Evolutionary conservation across 1,284 basidiomycete species (phyloP).

Genomic region (Ceratobasidium sp.): DNA sequence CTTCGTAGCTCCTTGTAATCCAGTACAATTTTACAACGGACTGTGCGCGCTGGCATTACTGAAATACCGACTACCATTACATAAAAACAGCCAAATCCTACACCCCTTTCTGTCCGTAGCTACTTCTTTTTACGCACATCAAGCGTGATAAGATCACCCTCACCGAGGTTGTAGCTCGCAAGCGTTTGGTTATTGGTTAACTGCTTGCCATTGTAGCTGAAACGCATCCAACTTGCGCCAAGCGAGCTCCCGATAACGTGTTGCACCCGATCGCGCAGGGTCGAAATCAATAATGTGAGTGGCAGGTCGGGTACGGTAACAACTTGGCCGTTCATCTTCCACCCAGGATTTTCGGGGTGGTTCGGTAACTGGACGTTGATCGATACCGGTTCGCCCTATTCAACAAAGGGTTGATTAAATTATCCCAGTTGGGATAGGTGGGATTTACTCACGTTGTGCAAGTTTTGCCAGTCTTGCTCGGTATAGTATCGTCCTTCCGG

Average conservation of each 20-base stretch:
- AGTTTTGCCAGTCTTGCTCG: slow-evolving; percentile 77
- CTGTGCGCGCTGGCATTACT: slow-evolving; percentile 6
- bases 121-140: slow-evolving; percentile 73
- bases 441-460: slow-evolving; percentile 72
- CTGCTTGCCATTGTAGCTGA: slow-evolving; percentile 81
- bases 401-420: slow-evolving; percentile 29
- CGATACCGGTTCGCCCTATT: slow-evolving; percentile 75
- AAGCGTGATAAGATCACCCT: slow-evolving; percentile 80
- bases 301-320: slow-evolving; percentile 81
- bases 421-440: background rate
- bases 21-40: slow-evolving; percentile 9
- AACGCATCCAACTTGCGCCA: slow-evolving; percentile 76
- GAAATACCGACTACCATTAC: slow-evolving; percentile 10
- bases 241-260: slow-evolving; percentile 71
- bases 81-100: slow-evolving; percentile 5
- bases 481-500: slow-evolving; percentile 80
- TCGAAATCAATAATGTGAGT: slow-evolving; percentile 80
- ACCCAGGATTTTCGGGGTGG: slow-evolving; percentile 83
- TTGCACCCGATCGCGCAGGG: slow-evolving; percentile 84
- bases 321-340: slow-evolving; percentile 84
- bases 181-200: slow-evolving; percentile 84
- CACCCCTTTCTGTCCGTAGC: too few species aligned
- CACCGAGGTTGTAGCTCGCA: slow-evolving; percentile 86
- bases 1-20: slow-evolving; percentile 33
- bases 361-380: slow-evolving; percentile 81